Percentiles rank a stretch among this genome's conserved stretches.
These are phyloP conservation scores for Entomortierella lignicola DNA, from an alignment of 192 early-diverging fungal genomes.

Conservation along the genomic window DNA sequence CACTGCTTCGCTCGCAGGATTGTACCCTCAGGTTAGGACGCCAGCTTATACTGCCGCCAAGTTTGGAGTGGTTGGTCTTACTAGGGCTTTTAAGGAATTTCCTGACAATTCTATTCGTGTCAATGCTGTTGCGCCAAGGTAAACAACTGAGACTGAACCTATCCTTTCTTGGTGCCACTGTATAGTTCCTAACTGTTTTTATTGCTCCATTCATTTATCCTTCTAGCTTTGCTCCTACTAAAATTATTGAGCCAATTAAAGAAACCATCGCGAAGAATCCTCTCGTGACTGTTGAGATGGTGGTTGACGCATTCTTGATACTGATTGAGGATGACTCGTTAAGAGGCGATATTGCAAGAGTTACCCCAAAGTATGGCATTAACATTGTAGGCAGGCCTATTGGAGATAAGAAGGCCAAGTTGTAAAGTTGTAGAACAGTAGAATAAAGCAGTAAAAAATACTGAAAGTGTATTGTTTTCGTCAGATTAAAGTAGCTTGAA, in stretches of 20 bases:
- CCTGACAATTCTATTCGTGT: slow-evolving; percentile 61
- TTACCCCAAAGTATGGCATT: slow-evolving; percentile 36
- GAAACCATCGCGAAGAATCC: slow-evolving; percentile 32
- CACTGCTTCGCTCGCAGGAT: slow-evolving; percentile 79
- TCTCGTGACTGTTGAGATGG: slow-evolving; percentile 55
- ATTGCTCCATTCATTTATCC: not conserved
- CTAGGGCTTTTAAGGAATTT: slow-evolving; percentile 60
- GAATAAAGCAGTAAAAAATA: not conserved
- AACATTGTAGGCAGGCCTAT: slow-evolving; percentile 20
- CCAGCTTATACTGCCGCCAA: slow-evolving; percentile 85
- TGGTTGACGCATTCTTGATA: slow-evolving; percentile 67
- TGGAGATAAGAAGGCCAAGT: slow-evolving; percentile 26
- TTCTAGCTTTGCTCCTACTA: slow-evolving; percentile 62
- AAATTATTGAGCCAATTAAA: slow-evolving; percentile 57
- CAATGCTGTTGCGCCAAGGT: slow-evolving; percentile 71
- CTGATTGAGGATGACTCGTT: slow-evolving; percentile 69
- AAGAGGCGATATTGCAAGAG: slow-evolving; percentile 59
- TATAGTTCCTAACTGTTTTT: not conserved
- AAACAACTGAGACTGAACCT: too few species aligned
- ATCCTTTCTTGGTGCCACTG: too few species aligned
- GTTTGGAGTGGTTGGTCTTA: slow-evolving; percentile 76
- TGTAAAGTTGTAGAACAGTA: slow-evolving; percentile 10
- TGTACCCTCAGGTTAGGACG: slow-evolving; percentile 63
- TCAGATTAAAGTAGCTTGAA: too few species aligned
- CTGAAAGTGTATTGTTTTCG: too few species aligned